Evolutionary conservation across 176 grass and related monocot genomes (phyloP).

Genomic region (Dactylis glomerata): DNA sequence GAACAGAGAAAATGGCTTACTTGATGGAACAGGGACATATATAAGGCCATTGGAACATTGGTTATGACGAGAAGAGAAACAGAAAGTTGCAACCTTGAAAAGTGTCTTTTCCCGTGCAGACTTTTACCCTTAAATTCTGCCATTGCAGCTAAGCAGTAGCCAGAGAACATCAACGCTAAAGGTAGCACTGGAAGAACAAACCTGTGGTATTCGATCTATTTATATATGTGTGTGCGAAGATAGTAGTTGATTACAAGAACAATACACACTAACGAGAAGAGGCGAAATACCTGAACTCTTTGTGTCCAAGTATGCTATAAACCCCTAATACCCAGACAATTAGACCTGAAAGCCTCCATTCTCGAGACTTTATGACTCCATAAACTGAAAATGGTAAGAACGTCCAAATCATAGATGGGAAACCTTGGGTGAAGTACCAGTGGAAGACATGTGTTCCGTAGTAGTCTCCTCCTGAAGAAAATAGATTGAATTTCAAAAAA

Average conservation of each 20-base stretch:
- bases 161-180: slow-evolving; percentile 83
- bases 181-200: slow-evolving; percentile 96
- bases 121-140: slow-evolving; percentile 39
- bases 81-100: slow-evolving; percentile 51
- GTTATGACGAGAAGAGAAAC: slow-evolving; percentile 65
- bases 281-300: slow-evolving; percentile 84
- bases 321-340: slow-evolving; percentile 81
- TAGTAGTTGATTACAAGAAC: not conserved
- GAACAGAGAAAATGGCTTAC: slow-evolving; percentile 33
- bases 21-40: slow-evolving; percentile 88
- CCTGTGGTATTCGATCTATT: slow-evolving; percentile 38
- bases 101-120: slow-evolving; percentile 8
- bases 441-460: slow-evolving; percentile 87
- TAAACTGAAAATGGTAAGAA: slow-evolving; percentile 67
- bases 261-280: slow-evolving; percentile 17
- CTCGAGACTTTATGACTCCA: slow-evolving; percentile 62
- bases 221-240: not conserved
- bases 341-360: slow-evolving; percentile 76
- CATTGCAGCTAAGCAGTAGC: slow-evolving; percentile 70
- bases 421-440: slow-evolving; percentile 95
- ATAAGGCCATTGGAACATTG: slow-evolving; percentile 86
- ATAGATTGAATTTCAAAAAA: slow-evolving; percentile 93
- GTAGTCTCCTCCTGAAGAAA: slow-evolving; percentile 92
- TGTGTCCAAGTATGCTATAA: slow-evolving; percentile 94
- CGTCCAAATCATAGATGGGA: slow-evolving; percentile 87